These are phyloP conservation scores for Nevesoporus exiguus DNA, from an alignment of 768 basidiomycete species.

Conservation along the genomic window DNA sequence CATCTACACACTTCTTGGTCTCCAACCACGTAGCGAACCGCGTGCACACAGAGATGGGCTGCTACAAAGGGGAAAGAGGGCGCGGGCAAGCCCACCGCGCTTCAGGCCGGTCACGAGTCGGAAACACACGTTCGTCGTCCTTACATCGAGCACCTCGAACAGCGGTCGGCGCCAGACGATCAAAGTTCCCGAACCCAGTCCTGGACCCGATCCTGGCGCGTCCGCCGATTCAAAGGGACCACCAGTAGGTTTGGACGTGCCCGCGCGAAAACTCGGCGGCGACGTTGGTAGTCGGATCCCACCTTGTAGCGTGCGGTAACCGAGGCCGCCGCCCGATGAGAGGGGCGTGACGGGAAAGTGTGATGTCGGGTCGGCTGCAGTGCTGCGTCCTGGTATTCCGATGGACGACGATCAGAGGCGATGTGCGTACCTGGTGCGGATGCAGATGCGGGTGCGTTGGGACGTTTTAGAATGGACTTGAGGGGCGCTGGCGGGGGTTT, in stretches of 20 bases:
- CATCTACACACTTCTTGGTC: slow-evolving; percentile 1
- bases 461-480: slow-evolving; percentile 1
- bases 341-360: too few relatives aligned
- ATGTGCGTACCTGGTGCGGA: slow-evolving; percentile 9
- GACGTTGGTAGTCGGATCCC: too few relatives aligned
- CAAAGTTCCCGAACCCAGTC: not conserved
- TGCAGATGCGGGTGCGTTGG: not conserved
- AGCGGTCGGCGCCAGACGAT: not conserved
- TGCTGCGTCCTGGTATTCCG: not conserved
- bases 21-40: slow-evolving; percentile 21
- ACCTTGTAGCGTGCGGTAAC: too few relatives aligned
- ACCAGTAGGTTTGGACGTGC: too few relatives aligned
- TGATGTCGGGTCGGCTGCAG: not conserved
- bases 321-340: not conserved
- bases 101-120: not conserved
- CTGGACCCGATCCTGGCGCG: too few relatives aligned
- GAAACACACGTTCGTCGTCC: not conserved
- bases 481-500: not conserved
- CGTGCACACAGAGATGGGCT: slow-evolving; percentile 9
- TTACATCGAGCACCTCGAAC: slow-evolving; percentile 11
- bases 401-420: not conserved
- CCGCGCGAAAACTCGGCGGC: too few relatives aligned
- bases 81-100: too few relatives aligned
- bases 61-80: not conserved
- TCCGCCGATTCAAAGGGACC: too few relatives aligned